Percentiles rank a stretch among this genome's conserved stretches.
Conservation (phyloP, 345 rosid species). For the Dipteronia sinensis region DNA sequence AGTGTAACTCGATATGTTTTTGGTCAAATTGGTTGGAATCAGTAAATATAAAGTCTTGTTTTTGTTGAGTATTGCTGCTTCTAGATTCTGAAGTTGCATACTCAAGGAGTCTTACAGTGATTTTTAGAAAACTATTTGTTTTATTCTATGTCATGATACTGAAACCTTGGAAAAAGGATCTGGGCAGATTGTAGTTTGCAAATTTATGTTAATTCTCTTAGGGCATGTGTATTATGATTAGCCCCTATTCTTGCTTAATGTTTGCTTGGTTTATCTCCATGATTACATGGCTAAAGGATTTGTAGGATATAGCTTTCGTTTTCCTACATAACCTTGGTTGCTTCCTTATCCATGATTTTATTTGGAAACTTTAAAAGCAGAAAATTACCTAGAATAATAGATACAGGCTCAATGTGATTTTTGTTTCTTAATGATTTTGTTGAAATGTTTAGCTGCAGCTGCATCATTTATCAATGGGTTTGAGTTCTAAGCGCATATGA, state of each 20-base stretch:
- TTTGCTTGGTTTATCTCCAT: background rate
- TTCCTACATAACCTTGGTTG: background rate
- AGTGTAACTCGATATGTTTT: background rate
- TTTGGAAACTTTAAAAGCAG: background rate
- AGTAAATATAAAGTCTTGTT: no score
- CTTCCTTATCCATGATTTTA: background rate
- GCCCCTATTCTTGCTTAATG: background rate
- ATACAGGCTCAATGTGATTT: background rate
- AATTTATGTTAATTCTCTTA: background rate
- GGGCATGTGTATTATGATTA: background rate
- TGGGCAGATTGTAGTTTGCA: background rate
- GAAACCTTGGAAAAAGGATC: background rate
- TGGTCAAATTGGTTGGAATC: background rate
- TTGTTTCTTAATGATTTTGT: background rate
- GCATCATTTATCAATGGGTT: background rate
- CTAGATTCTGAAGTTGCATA: background rate
- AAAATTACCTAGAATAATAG: background rate
- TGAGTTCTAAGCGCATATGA: background rate
- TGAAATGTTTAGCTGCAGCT: background rate
- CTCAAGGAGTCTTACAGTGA: background rate
- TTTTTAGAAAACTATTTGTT: background rate
- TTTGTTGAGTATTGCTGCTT: background rate
- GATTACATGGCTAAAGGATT: background rate
- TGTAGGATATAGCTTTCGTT: constrained; percentile 1
- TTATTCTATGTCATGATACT: background rate